phyloP scores from a whole-genome alignment of 331 rosid genomes.

The Ulmus americana region DNA sequence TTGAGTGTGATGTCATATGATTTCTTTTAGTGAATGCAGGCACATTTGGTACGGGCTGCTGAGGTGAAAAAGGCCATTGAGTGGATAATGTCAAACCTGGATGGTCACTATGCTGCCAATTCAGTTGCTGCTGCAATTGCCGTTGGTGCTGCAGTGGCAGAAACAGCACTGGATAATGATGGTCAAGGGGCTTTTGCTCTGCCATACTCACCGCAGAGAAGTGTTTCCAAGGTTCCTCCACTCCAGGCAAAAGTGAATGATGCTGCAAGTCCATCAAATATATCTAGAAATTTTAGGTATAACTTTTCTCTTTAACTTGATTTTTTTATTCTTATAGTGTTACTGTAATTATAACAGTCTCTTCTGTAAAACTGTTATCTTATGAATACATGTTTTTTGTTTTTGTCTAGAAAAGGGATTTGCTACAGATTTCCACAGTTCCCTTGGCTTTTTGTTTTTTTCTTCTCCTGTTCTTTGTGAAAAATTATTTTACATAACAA shows the following conservation, averaged over 20 bases:
- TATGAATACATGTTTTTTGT: no score
- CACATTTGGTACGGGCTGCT: slow-evolving; percentile 92
- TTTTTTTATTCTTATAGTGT: slow-evolving; percentile 6
- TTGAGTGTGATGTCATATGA: slow-evolving; percentile 65
- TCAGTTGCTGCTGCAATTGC: slow-evolving; percentile 94
- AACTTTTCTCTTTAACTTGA: slow-evolving; percentile 19
- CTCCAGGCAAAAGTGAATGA: slow-evolving; percentile 66
- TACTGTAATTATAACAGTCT: not conserved
- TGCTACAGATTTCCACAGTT: no score
- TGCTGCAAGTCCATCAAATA: slow-evolving; percentile 61
- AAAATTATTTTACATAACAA: no score
- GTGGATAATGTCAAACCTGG: slow-evolving; percentile 89
- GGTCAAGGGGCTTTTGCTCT: slow-evolving; percentile 32
- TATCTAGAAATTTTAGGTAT: slow-evolving; percentile 89
- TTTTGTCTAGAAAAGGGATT: no score
- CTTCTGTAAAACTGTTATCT: no score
- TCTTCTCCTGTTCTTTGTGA: no score
- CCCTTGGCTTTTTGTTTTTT: no score
- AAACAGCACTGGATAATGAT: slow-evolving; percentile 60
- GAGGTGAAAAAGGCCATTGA: slow-evolving; percentile 94
- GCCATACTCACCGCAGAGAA: slow-evolving; percentile 50
- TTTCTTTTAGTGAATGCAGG: slow-evolving; percentile 99
- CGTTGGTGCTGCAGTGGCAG: slow-evolving; percentile 75
- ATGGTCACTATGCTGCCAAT: slow-evolving; percentile 92
- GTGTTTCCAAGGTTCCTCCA: slow-evolving; percentile 40